Evolutionary conservation across 1,284 basidiomycete species (phyloP), one percentile per base, ranked within the genome.

Genomic region (Papiliotrema laurentii): DNA sequence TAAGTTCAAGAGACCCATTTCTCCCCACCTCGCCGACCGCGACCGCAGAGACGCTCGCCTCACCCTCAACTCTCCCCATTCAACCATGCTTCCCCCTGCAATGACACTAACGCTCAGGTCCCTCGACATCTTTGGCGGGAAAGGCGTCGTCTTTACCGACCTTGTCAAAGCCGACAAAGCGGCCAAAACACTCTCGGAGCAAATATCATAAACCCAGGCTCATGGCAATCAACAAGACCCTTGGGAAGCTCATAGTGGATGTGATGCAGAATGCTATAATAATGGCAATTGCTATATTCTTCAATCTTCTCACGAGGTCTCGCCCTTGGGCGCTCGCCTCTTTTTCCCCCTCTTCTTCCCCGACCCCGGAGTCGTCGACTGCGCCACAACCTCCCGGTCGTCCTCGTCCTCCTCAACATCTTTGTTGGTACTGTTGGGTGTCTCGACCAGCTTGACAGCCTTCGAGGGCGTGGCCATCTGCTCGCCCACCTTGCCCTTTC

Each of bases 1-100:
- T 89, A 61, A 59, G 78, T 45, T 4, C n/a, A 31, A n/a, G n/a
- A 31, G 9, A 31, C 18, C 37, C 49, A 45, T 41, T 39, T 26
- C 30, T 19, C 19, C 26, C 25, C 39, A 21, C 39, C 13, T 43
- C 34, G n/a, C n/a, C n/a, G n/a, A n/a, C n/a, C n/a, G n/a, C 39
- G n/a, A 31, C 11, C n/a, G 28, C n/a, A 14, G n/a, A 5, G 25
- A 4, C n/a, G n/a, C 41, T 6, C 10, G 5, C 28, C 28, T 35
- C 30, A 5, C 18, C 19, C 13, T 22, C 22, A 13, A 24, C 41
- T 6, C 14, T 13, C 45, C 22, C 30, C 38, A 42, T 42, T 48
- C 21, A 48, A 13, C 19, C 26, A 27, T 31, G 19, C 39, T 13
- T 37, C 36, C 39, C 5, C 40, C 13, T 14, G n/a, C 18, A 14